Evolutionary conservation across 2,329 filamentous ascomycete species (phyloP), one percentile per base, ranked within the genome.

Genomic region (Tolypocladium tundrense): DNA sequence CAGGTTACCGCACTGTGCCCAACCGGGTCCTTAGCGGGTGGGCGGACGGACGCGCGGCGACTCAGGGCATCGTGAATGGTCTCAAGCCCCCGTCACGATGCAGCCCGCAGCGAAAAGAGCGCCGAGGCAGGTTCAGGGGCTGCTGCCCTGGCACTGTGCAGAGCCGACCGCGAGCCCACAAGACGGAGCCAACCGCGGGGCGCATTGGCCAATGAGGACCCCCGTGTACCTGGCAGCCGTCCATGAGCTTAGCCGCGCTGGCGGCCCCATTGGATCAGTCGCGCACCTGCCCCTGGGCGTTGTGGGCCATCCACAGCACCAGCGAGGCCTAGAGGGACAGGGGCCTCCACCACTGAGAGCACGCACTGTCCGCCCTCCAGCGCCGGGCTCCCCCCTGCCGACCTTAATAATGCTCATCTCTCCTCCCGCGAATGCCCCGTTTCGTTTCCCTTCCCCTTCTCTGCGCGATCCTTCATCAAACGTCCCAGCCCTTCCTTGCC

Each of bases 391-490:
- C 43, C 27, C 45, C 48, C 48, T 35, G 48, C 48, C 31, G 50
- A 57, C 56, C 57, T 63, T 61, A 60, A 63, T 66, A 64, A 62
- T 50, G 33, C 60, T 59, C 58, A 60, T 64, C 58, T 65, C 48
- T n/a, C 48, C 27, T 64, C 42, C 10, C 5, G 9, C 21, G 5
- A 24, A 24, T 5, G 5, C 43, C 61, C 63, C 62, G 55, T 58
- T 53, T 56, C 60, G 56, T 60, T 56, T 51, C 60, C 41, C 40
- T 35, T 31, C 24, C 45, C 45, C 27, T 50, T 33, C 45, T 33
- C 48, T 57, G 54, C 55, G 27, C 48, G 21, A 48, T 58, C 59
- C 43, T 59, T 56, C 56, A 50, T 60, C 43, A 27, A 27, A 27
- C 53, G 53, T 51, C 56, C 59, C 58, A 57, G 57, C 54, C 58